A percentile compares a stretch with the other conserved stretches of the same genome.
phyloP scores from a whole-genome alignment of 139 green algal species.

The Chlorella sp. region DNA sequence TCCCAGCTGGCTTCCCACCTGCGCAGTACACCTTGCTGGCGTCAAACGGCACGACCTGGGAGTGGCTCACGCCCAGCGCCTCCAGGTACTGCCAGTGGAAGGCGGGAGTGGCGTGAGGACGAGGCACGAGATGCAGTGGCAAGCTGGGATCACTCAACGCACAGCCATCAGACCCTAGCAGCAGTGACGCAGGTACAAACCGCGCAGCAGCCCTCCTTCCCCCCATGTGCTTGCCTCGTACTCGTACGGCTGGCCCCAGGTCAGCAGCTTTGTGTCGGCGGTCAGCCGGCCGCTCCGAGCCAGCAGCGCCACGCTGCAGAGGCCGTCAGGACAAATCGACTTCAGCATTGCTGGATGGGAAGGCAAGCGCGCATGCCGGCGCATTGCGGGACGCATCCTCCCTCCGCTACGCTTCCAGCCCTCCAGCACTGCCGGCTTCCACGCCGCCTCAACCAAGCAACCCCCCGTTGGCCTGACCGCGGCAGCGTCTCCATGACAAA shows the following conservation, averaged over 20 bases:
- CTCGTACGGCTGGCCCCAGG: conserved; percentile 49
- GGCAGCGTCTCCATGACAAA: conserved; percentile 50
- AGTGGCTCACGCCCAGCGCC: conserved; percentile 40
- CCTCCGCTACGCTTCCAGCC: not conserved
- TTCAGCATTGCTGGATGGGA: too few relatives aligned
- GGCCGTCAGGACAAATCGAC: too few relatives aligned
- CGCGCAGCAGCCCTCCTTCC: not conserved
- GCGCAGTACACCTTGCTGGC: conserved; percentile 38
- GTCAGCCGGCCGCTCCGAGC: conserved; percentile 8
- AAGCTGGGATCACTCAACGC: not conserved
- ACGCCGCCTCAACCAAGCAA: not conserved
- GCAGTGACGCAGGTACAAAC: not conserved
- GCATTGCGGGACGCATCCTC: not conserved
- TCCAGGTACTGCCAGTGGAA: conserved; percentile 65
- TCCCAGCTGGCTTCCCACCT: not conserved
- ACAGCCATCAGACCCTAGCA: not conserved
- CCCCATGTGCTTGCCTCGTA: not conserved
- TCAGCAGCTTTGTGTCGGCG: conserved; percentile 43
- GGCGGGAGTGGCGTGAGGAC: not conserved
- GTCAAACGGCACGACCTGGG: conserved; percentile 39
- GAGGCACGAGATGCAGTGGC: not conserved
- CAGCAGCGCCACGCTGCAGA: conserved; percentile 33
- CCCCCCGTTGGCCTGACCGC: not conserved
- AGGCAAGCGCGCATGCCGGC: not conserved
- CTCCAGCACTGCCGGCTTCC: not conserved